Evolutionary conservation across 2,329 filamentous ascomycete species (phyloP).

Genomic region (Monilinia laxa): DNA sequence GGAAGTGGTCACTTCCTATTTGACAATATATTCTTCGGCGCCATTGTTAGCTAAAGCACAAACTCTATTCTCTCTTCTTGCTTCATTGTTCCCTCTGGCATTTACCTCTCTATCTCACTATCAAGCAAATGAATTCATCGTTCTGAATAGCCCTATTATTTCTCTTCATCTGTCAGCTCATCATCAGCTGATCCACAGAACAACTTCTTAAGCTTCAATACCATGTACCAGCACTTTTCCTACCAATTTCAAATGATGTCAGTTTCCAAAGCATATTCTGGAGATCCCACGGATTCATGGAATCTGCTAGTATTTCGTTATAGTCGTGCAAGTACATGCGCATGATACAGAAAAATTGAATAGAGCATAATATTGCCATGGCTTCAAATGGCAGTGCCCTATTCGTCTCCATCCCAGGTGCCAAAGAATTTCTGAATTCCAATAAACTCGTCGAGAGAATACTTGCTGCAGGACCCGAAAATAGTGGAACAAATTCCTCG

Average conservation of each 20-base stretch:
- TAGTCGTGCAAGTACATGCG: not conserved
- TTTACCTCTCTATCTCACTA: too few relatives aligned
- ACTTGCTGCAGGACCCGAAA: not conserved
- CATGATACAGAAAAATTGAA: not conserved
- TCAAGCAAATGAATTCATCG: too few relatives aligned
- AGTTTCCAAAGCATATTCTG: not conserved
- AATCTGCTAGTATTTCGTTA: not conserved
- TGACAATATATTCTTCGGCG: too few relatives aligned
- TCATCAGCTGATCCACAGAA: not conserved
- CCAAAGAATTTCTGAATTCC: not conserved
- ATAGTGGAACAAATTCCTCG: not conserved
- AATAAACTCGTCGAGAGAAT: not conserved
- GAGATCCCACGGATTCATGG: not conserved
- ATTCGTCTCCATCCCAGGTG: too few relatives aligned
- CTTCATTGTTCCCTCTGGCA: too few relatives aligned
- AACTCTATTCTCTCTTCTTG: too few relatives aligned
- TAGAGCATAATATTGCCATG: not conserved
- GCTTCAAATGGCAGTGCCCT: not conserved
- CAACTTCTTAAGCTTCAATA: not conserved
- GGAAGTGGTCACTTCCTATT: too few relatives aligned
- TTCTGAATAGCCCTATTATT: too few relatives aligned
- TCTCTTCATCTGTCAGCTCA: not conserved
- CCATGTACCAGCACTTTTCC: not conserved
- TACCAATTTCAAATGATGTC: not conserved
- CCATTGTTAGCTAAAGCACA: too few relatives aligned